phyloP scores from a whole-genome alignment of 2,329 filamentous ascomycete species.

The Phyllosticta citribraziliensis region DNA sequence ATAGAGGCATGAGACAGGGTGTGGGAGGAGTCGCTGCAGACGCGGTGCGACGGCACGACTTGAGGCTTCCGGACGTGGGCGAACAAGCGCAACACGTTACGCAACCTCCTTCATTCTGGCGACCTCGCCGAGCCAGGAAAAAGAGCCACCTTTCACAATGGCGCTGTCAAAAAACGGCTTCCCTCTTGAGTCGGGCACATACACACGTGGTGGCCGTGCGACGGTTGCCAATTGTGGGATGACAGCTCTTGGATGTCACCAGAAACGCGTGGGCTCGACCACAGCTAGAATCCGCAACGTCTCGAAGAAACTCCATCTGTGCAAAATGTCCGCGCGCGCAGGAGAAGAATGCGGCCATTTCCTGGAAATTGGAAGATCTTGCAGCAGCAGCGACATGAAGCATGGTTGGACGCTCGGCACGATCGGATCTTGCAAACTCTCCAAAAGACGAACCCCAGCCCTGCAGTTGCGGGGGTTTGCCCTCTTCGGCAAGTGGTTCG shows the following conservation, averaged over 20 bases:
- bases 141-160: not conserved
- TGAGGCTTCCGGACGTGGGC: not conserved
- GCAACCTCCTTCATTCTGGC: not conserved
- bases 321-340: not conserved
- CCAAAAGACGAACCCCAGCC: not conserved
- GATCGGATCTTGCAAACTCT: not conserved
- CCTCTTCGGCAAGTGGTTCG: not conserved
- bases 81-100: not conserved
- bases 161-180: not conserved
- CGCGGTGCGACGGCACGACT: not conserved
- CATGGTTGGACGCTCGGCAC: not conserved
- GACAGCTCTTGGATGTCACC: not conserved
- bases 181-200: not conserved
- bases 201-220: not conserved
- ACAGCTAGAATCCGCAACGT: not conserved
- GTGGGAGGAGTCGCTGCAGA: not conserved
- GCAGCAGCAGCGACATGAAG: not conserved
- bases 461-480: not conserved
- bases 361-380: not conserved
- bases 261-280: not conserved
- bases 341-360: not conserved
- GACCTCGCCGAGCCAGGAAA: not conserved
- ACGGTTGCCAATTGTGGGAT: not conserved
- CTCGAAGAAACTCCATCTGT: not conserved
- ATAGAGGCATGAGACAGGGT: not conserved